Conservation (phyloP, 2,329 filamentous ascomycete species). For the Microdochium trichocladiopsis region DNA sequence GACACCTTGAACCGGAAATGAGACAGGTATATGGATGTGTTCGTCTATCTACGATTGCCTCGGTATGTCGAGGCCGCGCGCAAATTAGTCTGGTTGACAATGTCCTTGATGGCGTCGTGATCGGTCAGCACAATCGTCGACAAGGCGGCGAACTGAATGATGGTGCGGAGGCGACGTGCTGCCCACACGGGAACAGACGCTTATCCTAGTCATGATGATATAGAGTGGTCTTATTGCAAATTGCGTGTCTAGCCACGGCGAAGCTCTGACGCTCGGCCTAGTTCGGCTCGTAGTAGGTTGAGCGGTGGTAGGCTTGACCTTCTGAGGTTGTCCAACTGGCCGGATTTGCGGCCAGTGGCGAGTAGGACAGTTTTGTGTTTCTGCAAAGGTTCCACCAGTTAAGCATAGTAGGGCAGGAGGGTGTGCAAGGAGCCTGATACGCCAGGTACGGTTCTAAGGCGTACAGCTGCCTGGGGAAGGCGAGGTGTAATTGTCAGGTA, state of each 20-base stretch:
- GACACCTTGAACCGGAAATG: not conserved
- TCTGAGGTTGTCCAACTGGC: not conserved
- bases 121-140: not conserved
- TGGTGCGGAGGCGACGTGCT: not conserved
- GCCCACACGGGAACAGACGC: not conserved
- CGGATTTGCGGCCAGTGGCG: not conserved
- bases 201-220: not conserved
- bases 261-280: not conserved
- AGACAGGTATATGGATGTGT: not conserved
- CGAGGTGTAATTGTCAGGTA: constrained; percentile 3
- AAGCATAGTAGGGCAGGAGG: not conserved
- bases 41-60: not conserved
- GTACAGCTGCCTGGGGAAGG: too few species aligned
- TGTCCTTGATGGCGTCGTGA: not conserved
- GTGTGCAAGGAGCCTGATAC: not conserved
- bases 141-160: not conserved
- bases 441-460: not conserved
- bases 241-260: not conserved
- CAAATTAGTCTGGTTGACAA: not conserved
- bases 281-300: not conserved
- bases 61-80: not conserved
- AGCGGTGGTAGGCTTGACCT: not conserved
- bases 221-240: not conserved
- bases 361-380: not conserved
- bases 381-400: not conserved